Conservation (phyloP, 2,329 filamentous ascomycete species). For the Aspergillus carbonarius region DNA sequence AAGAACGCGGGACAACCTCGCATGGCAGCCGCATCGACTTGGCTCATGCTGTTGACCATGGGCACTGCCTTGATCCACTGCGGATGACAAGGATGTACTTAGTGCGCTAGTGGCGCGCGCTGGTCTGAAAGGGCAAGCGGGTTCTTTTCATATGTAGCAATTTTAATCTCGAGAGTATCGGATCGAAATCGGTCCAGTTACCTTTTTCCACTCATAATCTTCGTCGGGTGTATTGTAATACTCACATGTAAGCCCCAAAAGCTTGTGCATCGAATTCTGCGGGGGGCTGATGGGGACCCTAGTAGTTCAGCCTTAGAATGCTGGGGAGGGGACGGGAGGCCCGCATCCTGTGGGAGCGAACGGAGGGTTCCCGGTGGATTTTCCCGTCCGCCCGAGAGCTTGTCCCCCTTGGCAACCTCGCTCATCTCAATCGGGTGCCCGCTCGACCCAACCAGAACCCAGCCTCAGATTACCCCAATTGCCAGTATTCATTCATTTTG, state of each 20-base stretch:
- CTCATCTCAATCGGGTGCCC: not conserved
- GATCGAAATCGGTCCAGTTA: not conserved
- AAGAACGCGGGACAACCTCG: not conserved
- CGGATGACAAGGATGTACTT: not conserved
- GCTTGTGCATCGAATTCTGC: not conserved
- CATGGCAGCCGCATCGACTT: not conserved
- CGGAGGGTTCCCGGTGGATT: not conserved
- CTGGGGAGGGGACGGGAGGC: not conserved
- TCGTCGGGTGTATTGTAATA: too few species aligned
- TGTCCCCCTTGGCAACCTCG: not conserved
- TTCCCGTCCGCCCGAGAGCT: not conserved
- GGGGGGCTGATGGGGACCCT: not conserved
- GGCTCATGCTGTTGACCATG: not conserved
- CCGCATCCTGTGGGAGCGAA: not conserved
- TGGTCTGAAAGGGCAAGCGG: not conserved
- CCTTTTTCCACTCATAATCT: not conserved
- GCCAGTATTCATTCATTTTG: too few species aligned
- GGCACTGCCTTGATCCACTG: not conserved
- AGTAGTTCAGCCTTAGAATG: not conserved
- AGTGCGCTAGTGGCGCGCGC: not conserved
- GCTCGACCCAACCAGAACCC: not conserved
- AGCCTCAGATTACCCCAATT: not conserved
- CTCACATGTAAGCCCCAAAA: not conserved
- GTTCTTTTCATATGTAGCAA: not conserved
- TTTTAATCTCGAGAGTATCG: not conserved